Base-by-base conservation (phyloP, 2,329 filamentous ascomycete genomes). In the Hymenotorrendiella dingleyae region DNA sequence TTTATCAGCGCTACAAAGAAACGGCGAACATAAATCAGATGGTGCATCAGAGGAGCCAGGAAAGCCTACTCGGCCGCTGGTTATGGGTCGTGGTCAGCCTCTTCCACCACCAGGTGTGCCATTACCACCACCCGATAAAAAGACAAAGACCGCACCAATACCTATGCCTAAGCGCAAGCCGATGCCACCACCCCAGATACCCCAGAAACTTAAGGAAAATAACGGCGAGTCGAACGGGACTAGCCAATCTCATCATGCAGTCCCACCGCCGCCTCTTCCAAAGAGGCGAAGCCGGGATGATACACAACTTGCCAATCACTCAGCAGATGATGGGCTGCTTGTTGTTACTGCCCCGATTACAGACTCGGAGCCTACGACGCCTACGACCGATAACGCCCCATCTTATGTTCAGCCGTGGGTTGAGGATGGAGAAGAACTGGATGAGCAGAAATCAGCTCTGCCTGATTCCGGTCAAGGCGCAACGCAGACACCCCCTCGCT, bases 61-160 rank as follows among this genome's bases (percentile, higher is more conserved):
- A 62, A 78, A 64, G 52, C 75, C 46, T 65, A 62, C 50, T 30
- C 77, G 86, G 54, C 88, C 88, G 2, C 48, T 54, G 9, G 51
- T 61, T 3, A 88, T 94, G 69, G 89, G 89, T 1, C 76, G 88
- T 28, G 88, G 88, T 0, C 82, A 84, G 54, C 88, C 88, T 1
- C 68, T 94, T 14, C 88, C 87, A 35, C 87, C 88, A 7, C 86
- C 84, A 2, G 89, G 88, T 2, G 81, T 76, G 33, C 88, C 89
- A 3, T 71, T 94, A 1, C 88, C 89, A 2, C 77, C 71, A 30
- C 83, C 82, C 1, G 77, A 80, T 26, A 76, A 71, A 41, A 74
- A 70, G 44, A 73, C 76, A 6, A 78, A 76, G 56, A 73, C 75
- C 33, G 74, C 72, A 36, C 68, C 74, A 12, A 74, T 71, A 45